Base-by-base conservation (phyloP, 768 basidiomycete genomes). In the Tricholoma bakamatsutake region DNA sequence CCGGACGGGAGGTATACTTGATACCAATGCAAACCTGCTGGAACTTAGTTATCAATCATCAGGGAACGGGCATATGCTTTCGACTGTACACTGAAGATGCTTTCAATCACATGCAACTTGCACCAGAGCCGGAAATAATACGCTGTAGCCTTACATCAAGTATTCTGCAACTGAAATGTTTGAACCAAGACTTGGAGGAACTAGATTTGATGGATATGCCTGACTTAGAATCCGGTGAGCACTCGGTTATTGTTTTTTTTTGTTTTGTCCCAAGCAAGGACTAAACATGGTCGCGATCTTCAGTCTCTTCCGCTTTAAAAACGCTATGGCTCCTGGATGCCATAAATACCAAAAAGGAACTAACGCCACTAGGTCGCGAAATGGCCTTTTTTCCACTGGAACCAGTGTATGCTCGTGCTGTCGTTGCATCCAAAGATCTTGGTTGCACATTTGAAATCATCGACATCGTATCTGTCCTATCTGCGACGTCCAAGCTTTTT, bases 321-420 rank as follows among this genome's bases (percentile, higher is more conserved):
- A 82, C 83, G 0, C 80, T 99, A 12, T 89, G 82, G 73, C 74
- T 92, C 2, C 79, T 98, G 8, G 85, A 84, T 12, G 95, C 95
- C 11, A 76, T 98, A 56, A 80, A 88, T 66, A 71, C 79, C 34
- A 76, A 77, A 13, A 84, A 82, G 56, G 65, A 66, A 5, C 74
- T 99, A 52, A 97, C 94, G 0, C 62, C 75, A 0, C 69, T 88
- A 4, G 97, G 97, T 2, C 81, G 83, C 4, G 73, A 84, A 58
- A 98, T 99, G 90, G 87, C 93, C 3, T 65, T 75, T n/a, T 92
- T 95, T 65, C 97, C 97, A 2, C 80, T 97, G n/a, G 93, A 98
- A 61, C 93, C 96, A 1, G 73, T 82, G 31, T 80, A 85, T 53
- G 83, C 94, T 0, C 84, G 92, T 30, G 80, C 88, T 40, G 71